Evolutionary conservation across 768 basidiomycete genomes (phyloP).

Genomic region (Kwoniella europaea): DNA sequence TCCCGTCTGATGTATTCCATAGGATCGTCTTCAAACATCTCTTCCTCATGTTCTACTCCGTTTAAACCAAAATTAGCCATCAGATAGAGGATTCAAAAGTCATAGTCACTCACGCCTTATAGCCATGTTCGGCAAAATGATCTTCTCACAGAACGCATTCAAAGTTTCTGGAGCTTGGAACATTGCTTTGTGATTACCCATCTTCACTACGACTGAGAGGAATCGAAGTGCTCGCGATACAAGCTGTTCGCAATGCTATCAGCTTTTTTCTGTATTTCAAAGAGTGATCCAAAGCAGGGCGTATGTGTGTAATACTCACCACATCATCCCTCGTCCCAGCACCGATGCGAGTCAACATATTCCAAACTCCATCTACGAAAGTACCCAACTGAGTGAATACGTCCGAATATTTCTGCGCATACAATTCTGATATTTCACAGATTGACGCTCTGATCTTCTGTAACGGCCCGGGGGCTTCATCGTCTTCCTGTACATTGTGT

Average conservation of each 20-base stretch:
- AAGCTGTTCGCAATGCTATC: slow-evolving; percentile 59
- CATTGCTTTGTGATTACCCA: slow-evolving; percentile 76
- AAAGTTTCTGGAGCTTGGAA: slow-evolving; percentile 80
- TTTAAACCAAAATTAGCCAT: background rate
- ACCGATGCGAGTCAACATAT: slow-evolving; percentile 69
- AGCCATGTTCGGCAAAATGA: slow-evolving; percentile 90
- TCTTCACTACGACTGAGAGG: slow-evolving; percentile 88
- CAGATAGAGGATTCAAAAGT: background rate
- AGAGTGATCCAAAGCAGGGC: background rate
- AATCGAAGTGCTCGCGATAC: slow-evolving; percentile 90
- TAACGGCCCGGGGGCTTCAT: slow-evolving; percentile 79
- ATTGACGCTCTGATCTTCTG: slow-evolving; percentile 86
- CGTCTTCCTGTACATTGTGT: slow-evolving; percentile 63
- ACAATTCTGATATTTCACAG: slow-evolving; percentile 86
- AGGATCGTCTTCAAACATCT: slow-evolving; percentile 96
- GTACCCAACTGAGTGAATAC: slow-evolving; percentile 59
- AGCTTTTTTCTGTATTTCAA: no score
- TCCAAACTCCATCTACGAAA: slow-evolving; percentile 90
- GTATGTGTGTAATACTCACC: slow-evolving; percentile 61
- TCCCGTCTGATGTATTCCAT: slow-evolving; percentile 91
- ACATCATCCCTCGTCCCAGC: slow-evolving; percentile 75
- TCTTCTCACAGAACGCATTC: slow-evolving; percentile 79
- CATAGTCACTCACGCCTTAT: slow-evolving; percentile 64
- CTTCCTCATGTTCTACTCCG: slow-evolving; percentile 75
- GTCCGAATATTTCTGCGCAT: slow-evolving; percentile 59